A percentile compares a stretch with the other conserved stretches of the same genome.
Evolutionary conservation across 192 early-diverging fungal species (phyloP).

Genomic region (Backusella luteola): DNA sequence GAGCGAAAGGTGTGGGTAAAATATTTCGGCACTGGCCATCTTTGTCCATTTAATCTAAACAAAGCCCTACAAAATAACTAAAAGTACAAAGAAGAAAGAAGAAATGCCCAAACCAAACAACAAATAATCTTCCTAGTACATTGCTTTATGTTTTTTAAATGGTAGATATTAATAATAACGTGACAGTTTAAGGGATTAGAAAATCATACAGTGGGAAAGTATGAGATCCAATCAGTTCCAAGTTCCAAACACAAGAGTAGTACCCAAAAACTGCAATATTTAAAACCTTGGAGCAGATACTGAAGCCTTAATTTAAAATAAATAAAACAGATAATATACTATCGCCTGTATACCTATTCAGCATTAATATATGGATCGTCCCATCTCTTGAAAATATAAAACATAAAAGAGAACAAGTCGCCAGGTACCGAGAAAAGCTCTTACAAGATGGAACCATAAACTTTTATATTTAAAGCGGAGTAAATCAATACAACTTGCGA

Average conservation of each 20-base stretch:
- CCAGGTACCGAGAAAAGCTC: not conserved
- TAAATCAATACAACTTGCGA: not conserved
- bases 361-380: not conserved
- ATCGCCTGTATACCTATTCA: not conserved
- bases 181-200: not conserved
- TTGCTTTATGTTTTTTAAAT: not conserved
- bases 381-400: not conserved
- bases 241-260: conserved; percentile 2
- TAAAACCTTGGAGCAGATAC: not conserved
- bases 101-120: no score
- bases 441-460: not conserved
- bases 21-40: no score
- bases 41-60: no score
- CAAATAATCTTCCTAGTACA: no score
- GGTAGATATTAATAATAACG: not conserved
- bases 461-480: conserved; percentile 1
- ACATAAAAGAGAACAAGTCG: not conserved
- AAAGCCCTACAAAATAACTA: no score
- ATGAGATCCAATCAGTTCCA: not conserved
- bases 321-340: not conserved
- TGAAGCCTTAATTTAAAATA: no score
- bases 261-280: conserved; percentile 2
- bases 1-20: no score
- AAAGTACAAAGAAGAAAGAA: no score
- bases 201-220: not conserved